Base-by-base conservation (phyloP, 2,329 filamentous ascomycete species). In the Aurifilum marmelostoma region DNA sequence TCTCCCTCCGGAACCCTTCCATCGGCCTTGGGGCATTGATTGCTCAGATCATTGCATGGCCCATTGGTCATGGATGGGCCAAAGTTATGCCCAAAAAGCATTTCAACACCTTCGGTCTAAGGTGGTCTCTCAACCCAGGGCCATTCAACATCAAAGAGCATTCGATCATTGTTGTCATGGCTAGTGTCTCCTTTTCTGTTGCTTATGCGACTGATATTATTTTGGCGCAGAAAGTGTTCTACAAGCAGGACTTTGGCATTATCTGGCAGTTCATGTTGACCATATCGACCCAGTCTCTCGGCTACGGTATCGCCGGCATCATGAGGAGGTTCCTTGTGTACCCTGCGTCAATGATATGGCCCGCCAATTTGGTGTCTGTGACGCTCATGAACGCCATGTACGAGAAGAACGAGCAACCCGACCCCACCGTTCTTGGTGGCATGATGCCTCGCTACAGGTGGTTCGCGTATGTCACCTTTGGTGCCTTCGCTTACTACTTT, bases 161-260 rank as follows among this genome's bases (percentile, higher is more conserved):
- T 75, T 80, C 87, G 56, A 85, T 92, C 70, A 90, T 92, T 68
- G 87, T 89, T 24, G 87, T 91, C 72, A 91, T 91, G 88, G 90
- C 91, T 21, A 88, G 91, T 75, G 89, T 92, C 7, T 89, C 89
- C 6, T 91, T 92, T 72, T 89, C 81, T 63, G 88, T 85, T 7
- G 89, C 90, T 3, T 93, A 93, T 73, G 90, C 90, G 0, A 93
- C 91, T 0, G 91, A 93, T 73, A 89, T 92, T 39, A 86, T 94
- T 59, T 82, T 92, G 2, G 91, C 91, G 0, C 90, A 92, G 78
- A 80, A 88, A 24, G 84, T 90, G 21, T 93, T 92, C 74, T 93
- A 93, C 76, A 88, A 90, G 76, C 86, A 92, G 73, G 81, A 89
- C 69, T 91, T 91, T 74, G 89, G 90, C 27, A 83, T 91, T 71